These are phyloP conservation scores for Lecanicillium sp. DNA, from an alignment of 2,329 filamentous ascomycete genomes.

Conservation along the genomic window DNA sequence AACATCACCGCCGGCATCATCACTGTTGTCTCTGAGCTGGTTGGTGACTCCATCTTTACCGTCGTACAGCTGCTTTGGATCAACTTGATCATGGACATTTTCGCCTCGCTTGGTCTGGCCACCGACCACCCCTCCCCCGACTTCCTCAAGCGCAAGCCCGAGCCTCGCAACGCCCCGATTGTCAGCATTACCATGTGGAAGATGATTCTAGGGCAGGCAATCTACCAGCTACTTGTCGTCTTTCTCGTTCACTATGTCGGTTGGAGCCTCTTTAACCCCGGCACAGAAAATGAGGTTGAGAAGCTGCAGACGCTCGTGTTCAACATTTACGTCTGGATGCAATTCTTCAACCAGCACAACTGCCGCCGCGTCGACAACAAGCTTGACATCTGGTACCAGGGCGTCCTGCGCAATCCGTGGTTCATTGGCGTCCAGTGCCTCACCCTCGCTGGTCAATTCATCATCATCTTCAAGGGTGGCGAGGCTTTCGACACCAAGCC, in stretches of 20 bases:
- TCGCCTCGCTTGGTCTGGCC: conserved; percentile 46
- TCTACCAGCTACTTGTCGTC: conserved; percentile 61
- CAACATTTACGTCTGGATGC: conserved; percentile 86
- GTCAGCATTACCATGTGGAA: conserved; percentile 76
- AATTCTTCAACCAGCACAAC: conserved; percentile 78
- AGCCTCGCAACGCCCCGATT: conserved; percentile 24
- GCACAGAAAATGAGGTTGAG: neutral
- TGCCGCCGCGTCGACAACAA: conserved; percentile 77
- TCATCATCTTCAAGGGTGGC: conserved; percentile 67
- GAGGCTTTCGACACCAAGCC: conserved; percentile 57
- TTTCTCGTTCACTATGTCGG: conserved; percentile 58
- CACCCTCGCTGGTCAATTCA: conserved; percentile 63
- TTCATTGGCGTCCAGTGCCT: conserved; percentile 63
- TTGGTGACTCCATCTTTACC: conserved; percentile 46
- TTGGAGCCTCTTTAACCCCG: conserved; percentile 38
- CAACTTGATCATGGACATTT: conserved; percentile 56
- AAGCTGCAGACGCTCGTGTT: conserved; percentile 66
- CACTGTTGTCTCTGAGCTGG: conserved; percentile 51
- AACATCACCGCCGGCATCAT: conserved; percentile 56
- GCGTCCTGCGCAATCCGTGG: conserved; percentile 67
- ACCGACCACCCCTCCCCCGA: conserved; percentile 33
- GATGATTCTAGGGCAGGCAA: conserved; percentile 70
- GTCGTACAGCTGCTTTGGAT: conserved; percentile 56
- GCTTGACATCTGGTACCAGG: conserved; percentile 73
- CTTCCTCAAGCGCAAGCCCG: conserved; percentile 27